A percentile compares a stretch with the other conserved stretches of the same genome.
Conservation (phyloP, 768 basidiomycete genomes). For the Pleurotus giganteus region DNA sequence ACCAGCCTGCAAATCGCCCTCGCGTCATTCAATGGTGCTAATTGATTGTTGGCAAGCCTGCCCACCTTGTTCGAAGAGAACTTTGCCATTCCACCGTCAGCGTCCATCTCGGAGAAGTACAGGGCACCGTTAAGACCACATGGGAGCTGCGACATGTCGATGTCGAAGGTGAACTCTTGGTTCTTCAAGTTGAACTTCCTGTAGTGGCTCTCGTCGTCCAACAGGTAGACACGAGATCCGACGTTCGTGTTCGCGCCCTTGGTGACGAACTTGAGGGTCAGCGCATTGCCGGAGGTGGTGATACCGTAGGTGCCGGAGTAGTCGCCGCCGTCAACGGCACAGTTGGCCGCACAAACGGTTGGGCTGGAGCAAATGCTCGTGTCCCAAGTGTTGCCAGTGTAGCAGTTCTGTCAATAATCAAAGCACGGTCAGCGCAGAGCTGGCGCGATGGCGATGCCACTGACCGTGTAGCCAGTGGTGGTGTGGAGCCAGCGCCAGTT, state of each 20-base stretch:
- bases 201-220: slow-evolving; percentile 42
- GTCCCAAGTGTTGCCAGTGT: slow-evolving; percentile 55
- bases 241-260: slow-evolving; percentile 30
- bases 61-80: slow-evolving; percentile 46
- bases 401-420: slow-evolving; percentile 30
- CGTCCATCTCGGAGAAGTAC: slow-evolving; percentile 61
- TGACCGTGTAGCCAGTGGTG: slow-evolving; percentile 27
- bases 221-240: slow-evolving; percentile 44
- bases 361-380: slow-evolving; percentile 46
- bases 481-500: slow-evolving; percentile 59
- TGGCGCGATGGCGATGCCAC: background rate
- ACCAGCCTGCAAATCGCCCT: slow-evolving; percentile 26
- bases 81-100: slow-evolving; percentile 48
- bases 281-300: slow-evolving; percentile 40
- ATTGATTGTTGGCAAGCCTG: background rate
- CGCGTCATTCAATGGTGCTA: background rate
- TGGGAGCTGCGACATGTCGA: slow-evolving; percentile 54
- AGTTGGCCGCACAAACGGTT: slow-evolving; percentile 43
- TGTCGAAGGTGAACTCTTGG: slow-evolving; percentile 60
- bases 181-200: slow-evolving; percentile 50
- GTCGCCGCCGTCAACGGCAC: slow-evolving; percentile 43
- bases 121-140: slow-evolving; percentile 63
- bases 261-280: slow-evolving; percentile 46
- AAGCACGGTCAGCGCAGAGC: background rate
- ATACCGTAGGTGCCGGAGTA: slow-evolving; percentile 52